Base-by-base conservation (phyloP, 2,329 filamentous ascomycete species). In the Sporothrix pseudoabietina region DNA sequence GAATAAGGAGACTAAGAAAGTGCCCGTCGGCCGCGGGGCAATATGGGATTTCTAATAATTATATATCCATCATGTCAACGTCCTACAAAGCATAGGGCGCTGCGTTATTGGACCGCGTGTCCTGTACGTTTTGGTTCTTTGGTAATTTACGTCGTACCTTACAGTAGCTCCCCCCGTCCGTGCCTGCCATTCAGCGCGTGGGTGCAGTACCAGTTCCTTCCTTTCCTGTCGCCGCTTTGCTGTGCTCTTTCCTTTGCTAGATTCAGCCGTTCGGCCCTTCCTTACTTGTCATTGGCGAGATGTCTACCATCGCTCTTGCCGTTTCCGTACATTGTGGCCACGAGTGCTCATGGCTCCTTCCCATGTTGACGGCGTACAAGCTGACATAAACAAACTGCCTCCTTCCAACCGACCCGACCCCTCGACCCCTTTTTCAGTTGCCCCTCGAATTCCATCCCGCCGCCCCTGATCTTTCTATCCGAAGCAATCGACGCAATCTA, bases 41-140 rank as follows among this genome's bases (percentile, higher is more conserved):
- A n/a, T 66, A 66, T 44, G 14, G 9, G n/a, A 6, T 44, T 41
- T 65, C 30, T 35, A 14, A 44, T 65, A 26, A 65, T 65, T 65
- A 65, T 41, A n/a, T 32, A 32, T 35, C 12, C 39, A 16, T 68
- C 26, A n/a, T 69, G 39, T 69, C 54, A 35, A 68, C 47, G 39
- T 47, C 61, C 22, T 47, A 44, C 61, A 22, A 66, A 47, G 22
- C 16, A 44, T 14, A 65, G 26, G 12, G 44, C 44, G 44, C 7
- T 52, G 44, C 16, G 22, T 69, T 69, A 52, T 69, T 69, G 65
- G 65, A 52, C 65, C 41, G 65, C 65, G 44, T 69, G 65, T 22
- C 66, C 30, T 69, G 47, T 55, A 30, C 47, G 30, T 41, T 39
- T 9, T 16, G 47, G 26, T 39, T 19, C 9, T 52, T 35, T 69